Conservation (phyloP, 345 rosid genomes). For the Eutrema yunnanense region DNA sequence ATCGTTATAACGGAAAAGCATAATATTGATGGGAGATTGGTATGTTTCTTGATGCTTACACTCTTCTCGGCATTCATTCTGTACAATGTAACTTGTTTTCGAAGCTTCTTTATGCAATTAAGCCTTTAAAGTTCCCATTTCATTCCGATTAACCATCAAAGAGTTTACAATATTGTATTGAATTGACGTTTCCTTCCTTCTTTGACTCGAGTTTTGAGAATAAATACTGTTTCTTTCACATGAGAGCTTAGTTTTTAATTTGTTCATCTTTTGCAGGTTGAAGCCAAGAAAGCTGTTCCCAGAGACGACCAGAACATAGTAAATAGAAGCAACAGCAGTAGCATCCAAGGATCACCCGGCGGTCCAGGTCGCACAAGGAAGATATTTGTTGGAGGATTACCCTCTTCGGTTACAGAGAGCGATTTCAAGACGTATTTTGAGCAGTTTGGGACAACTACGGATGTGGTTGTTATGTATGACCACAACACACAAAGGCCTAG, state of each 20-base stretch:
- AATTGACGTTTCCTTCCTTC: not conserved
- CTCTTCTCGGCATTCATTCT: not conserved
- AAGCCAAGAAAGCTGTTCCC: slow-evolving; percentile 95
- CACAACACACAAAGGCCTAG: slow-evolving; percentile 98
- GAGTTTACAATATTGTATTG: not conserved
- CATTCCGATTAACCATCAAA: not conserved
- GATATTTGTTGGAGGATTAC: slow-evolving; percentile 92
- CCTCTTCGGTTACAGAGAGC: slow-evolving; percentile 60
- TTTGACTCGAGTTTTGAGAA: not conserved
- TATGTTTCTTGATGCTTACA: slow-evolving; percentile 15
- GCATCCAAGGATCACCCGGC: slow-evolving; percentile 62
- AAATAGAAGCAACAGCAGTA: slow-evolving; percentile 41
- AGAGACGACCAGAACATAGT: slow-evolving; percentile 80
- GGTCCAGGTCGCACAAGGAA: slow-evolving; percentile 73
- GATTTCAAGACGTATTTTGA: slow-evolving; percentile 80
- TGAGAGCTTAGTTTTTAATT: not conserved
- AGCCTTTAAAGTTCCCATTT: not conserved
- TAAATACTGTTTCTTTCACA: not conserved
- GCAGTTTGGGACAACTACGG: slow-evolving; percentile 82
- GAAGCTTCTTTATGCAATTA: slow-evolving; percentile 8
- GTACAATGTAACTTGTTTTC: slow-evolving; percentile 32
- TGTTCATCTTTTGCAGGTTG: slow-evolving; percentile 49
- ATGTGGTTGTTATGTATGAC: slow-evolving; percentile 97
- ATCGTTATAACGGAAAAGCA: slow-evolving; percentile 81
- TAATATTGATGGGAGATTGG: slow-evolving; percentile 92